phyloP scores from a whole-genome alignment of 108 stramenopile species.

The Cylindrotheca fusiformis region DNA sequence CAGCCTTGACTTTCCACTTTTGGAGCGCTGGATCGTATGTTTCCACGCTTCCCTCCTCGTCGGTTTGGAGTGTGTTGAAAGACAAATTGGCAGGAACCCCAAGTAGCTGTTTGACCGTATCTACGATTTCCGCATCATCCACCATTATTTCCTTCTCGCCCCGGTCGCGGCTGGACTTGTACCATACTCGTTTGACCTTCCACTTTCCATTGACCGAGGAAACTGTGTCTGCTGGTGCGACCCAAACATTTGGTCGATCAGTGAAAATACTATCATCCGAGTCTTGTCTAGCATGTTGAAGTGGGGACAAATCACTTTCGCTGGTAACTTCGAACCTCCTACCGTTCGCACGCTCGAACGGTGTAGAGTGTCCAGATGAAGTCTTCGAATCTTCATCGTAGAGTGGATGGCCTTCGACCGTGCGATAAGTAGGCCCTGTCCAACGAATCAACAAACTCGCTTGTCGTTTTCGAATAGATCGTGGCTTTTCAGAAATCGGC shows the following conservation, averaged over 20 bases:
- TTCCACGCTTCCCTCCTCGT: no score
- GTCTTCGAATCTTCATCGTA: not conserved
- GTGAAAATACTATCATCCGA: not conserved
- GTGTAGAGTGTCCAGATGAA: not conserved
- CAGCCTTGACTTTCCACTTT: constrained; percentile 5
- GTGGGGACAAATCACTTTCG: not conserved
- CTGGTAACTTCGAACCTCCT: not conserved
- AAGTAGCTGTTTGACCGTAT: constrained; percentile 1
- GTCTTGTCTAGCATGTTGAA: not conserved
- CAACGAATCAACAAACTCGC: constrained; percentile 5
- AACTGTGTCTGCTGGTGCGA: not conserved
- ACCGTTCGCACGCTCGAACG: not conserved
- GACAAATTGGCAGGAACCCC: constrained; percentile 1
- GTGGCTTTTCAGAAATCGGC: not conserved
- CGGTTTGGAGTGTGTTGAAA: no score
- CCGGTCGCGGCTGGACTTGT: not conserved
- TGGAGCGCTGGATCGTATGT: not conserved
- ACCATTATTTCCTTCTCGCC: constrained; percentile 1
- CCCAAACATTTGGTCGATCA: constrained; percentile 5
- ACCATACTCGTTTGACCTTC: constrained; percentile 13
- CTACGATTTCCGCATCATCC: not conserved
- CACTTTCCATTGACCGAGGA: not conserved
- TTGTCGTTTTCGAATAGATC: not conserved
- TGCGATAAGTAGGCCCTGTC: constrained; percentile 5
- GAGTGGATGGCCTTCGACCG: constrained; percentile 3